A percentile compares a stretch with the other conserved stretches of the same genome.
phyloP scores from a whole-genome alignment of 768 basidiomycete species.

The Pleurotus cornucopiae region DNA sequence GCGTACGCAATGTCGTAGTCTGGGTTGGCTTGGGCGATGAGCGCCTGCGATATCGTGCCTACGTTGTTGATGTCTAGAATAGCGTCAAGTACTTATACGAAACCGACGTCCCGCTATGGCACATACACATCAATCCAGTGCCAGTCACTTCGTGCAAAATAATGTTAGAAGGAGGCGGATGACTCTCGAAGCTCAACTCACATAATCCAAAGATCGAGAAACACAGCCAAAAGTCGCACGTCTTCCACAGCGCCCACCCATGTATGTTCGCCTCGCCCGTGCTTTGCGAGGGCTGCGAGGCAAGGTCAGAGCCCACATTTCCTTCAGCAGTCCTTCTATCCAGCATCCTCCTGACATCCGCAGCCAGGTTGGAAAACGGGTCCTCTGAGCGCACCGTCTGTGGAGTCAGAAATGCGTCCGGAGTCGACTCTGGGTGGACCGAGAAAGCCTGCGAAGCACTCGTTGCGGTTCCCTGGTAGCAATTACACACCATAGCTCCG shows the following conservation, averaged over 20 bases:
- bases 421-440: neutral
- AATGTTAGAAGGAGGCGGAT: constrained; percentile 18
- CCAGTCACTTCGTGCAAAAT: constrained; percentile 48
- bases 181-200: constrained; percentile 26
- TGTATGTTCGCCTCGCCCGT: constrained; percentile 16
- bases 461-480: neutral
- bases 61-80: constrained; percentile 73
- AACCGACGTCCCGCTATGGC: constrained; percentile 5
- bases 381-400: neutral
- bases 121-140: constrained; percentile 72
- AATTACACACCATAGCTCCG: neutral
- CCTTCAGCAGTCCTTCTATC: neutral
- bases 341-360: neutral
- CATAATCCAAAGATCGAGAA: constrained; percentile 51
- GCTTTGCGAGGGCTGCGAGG: neutral
- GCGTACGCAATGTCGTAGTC: constrained; percentile 66
- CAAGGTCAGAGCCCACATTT: neutral
- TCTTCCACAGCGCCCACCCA: constrained; percentile 16
- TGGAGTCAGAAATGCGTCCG: neutral
- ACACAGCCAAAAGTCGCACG: constrained; percentile 23
- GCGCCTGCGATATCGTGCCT: constrained; percentile 65
- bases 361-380: neutral
- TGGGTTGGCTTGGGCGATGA: constrained; percentile 57
- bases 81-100: neutral
- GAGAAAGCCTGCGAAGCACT: neutral